Percentiles rank a stretch among this genome's conserved stretches.
These are phyloP conservation scores for Coniochaeta ligniaria DNA, from an alignment of 2,329 filamentous ascomycete species.

Conservation along the genomic window DNA sequence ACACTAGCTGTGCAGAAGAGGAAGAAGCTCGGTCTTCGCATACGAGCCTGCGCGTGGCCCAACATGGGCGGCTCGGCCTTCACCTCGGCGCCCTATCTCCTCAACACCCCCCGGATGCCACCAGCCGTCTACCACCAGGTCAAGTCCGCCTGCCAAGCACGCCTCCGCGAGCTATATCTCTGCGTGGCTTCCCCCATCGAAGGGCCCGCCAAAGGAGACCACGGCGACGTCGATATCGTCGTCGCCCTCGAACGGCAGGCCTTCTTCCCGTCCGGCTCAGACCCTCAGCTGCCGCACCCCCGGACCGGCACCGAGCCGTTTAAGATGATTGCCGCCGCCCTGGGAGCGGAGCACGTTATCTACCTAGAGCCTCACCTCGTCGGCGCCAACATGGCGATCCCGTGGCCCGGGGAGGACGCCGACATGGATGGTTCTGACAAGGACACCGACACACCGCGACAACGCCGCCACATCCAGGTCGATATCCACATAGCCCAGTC, in stretches of 20 bases:
- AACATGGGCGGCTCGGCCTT: slow-evolving; percentile 65
- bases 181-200: slow-evolving; percentile 56
- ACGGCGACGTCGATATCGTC: slow-evolving; percentile 70
- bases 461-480: slow-evolving; percentile 51
- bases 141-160: slow-evolving; percentile 33
- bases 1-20: neutral
- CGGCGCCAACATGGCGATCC: slow-evolving; percentile 45
- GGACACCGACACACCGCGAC: neutral
- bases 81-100: slow-evolving; percentile 30
- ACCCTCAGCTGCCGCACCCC: neutral
- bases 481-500: slow-evolving; percentile 53
- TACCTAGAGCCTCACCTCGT: slow-evolving; percentile 15
- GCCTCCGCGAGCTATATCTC: slow-evolving; percentile 44
- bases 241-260: slow-evolving; percentile 29
- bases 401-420: slow-evolving; percentile 33
- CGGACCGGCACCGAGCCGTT: neutral
- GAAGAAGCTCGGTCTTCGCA: neutral
- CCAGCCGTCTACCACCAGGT: slow-evolving; percentile 46
- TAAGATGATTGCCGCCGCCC: slow-evolving; percentile 9
- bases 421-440: neutral
- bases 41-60: neutral
- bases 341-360: slow-evolving; percentile 33
- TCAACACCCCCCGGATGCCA: slow-evolving; percentile 61
- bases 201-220: slow-evolving; percentile 58
- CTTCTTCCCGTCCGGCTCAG: slow-evolving; percentile 4